phyloP scores from a whole-genome alignment of 345 rosid species.

The Eucalyptus leucophloia region DNA sequence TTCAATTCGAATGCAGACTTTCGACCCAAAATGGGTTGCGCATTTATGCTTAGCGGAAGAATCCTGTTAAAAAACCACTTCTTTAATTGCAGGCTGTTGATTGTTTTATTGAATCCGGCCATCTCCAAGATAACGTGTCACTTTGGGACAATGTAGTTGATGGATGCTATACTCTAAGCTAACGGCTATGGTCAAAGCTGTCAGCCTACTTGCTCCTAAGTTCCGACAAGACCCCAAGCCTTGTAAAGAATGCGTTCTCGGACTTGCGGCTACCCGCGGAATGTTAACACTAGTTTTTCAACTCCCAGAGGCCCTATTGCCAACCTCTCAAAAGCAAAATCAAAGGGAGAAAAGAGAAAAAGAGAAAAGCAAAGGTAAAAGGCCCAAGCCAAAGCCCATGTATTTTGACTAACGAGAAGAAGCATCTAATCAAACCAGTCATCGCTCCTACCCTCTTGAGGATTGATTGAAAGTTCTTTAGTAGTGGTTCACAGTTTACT shows the following conservation, averaged over 20 bases:
- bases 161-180: background rate
- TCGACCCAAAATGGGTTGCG: background rate
- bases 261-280: background rate
- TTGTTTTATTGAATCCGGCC: background rate
- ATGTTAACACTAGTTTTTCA: background rate
- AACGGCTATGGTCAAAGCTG: background rate
- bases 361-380: background rate
- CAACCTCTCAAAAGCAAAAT: background rate
- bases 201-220: background rate
- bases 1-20: background rate
- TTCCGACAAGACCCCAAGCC: background rate
- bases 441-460: accelerated
- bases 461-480: background rate
- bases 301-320: background rate
- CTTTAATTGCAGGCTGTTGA: background rate
- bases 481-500: background rate
- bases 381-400: background rate
- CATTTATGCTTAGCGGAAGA: background rate
- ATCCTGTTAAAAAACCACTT: background rate
- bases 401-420: background rate
- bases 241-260: background rate
- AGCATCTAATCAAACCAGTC: background rate
- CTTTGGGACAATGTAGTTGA: background rate
- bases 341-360: background rate
- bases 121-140: background rate